phyloP scores from a whole-genome alignment of 345 rosid species.

The Acer campestre region DNA sequence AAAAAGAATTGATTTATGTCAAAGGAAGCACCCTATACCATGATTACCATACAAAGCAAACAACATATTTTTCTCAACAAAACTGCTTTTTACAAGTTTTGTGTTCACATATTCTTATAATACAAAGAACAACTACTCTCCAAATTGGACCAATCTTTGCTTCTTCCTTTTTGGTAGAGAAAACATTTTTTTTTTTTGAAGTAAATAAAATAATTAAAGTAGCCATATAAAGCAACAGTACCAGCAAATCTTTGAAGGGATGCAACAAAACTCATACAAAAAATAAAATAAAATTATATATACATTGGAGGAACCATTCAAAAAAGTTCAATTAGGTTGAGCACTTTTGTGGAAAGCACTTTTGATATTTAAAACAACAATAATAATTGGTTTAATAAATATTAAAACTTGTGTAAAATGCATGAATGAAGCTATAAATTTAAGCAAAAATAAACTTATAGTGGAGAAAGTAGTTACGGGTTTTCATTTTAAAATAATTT shows the following conservation, averaged over 20 bases:
- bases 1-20: slow-evolving; percentile 12
- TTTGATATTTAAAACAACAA: not conserved
- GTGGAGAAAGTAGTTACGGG: no score
- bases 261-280: slow-evolving; percentile 12
- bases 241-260: slow-evolving; percentile 30
- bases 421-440: not conserved
- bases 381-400: not conserved
- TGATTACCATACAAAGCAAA: not conserved
- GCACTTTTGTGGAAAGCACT: not conserved
- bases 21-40: slow-evolving; percentile 13
- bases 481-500: no score
- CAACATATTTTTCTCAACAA: not conserved
- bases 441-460: not conserved
- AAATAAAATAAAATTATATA: not conserved
- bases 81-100: not conserved
- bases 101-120: not conserved
- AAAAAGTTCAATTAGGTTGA: not conserved
- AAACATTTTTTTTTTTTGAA: not conserved
- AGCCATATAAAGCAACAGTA: slow-evolving; percentile 18
- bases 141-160: not conserved
- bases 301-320: slow-evolving; percentile 6
- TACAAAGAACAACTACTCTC: no score
- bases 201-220: slow-evolving; percentile 5
- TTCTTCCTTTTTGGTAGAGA: not conserved
- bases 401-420: not conserved